These are phyloP conservation scores for Rhodamnia argentea DNA, from an alignment of 345 rosid species.

Conservation along the genomic window DNA sequence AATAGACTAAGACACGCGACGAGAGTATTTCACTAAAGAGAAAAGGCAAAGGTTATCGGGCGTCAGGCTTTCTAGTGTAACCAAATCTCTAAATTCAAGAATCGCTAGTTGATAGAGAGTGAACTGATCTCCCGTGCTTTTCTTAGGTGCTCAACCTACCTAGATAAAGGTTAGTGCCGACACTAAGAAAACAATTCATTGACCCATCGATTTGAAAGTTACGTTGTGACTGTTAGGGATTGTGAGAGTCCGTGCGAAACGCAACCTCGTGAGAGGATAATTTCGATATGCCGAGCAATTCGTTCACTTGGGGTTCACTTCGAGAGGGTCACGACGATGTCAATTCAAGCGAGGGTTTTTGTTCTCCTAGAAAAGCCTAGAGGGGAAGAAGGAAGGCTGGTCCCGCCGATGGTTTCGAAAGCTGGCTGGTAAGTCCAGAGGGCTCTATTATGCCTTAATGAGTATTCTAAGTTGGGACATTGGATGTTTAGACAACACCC, in stretches of 20 bases:
- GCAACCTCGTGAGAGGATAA: neutral
- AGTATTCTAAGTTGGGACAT: neutral
- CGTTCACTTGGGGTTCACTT: neutral
- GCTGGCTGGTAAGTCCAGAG: neutral
- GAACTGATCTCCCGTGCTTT: neutral
- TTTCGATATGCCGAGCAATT: neutral
- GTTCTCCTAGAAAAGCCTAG: neutral
- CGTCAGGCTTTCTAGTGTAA: fast-evolving
- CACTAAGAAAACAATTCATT: neutral
- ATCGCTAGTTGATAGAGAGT: fast-evolving
- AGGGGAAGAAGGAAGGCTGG: neutral
- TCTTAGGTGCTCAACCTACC: neutral
- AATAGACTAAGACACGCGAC: neutral
- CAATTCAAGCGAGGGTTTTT: neutral
- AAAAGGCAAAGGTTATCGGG: neutral
- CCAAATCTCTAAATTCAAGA: neutral
- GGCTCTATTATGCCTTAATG: neutral
- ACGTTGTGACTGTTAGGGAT: neutral
- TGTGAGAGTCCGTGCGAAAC: neutral
- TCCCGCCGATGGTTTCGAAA: neutral
- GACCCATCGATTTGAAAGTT: neutral
- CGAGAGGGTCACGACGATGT: neutral
- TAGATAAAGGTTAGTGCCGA: neutral
- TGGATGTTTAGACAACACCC: too few species aligned
- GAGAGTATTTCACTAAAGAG: neutral